Conservation (phyloP, 345 rosid species). For the Hibiscus syriacus region DNA sequence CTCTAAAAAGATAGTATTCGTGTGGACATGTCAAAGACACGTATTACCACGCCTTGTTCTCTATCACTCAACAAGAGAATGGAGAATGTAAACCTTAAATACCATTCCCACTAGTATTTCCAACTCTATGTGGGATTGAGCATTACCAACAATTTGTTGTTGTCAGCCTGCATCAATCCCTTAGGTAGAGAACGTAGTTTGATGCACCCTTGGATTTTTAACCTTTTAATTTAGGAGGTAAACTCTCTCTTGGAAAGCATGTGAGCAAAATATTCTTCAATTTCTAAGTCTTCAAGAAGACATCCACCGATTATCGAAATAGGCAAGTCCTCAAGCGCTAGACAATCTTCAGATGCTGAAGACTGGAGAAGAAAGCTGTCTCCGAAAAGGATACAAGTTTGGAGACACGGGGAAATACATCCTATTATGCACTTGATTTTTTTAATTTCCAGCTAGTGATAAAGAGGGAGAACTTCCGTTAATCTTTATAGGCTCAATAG, state of each 20-base stretch:
- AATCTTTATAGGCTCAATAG: background rate
- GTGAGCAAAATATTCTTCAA: background rate
- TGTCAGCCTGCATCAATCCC: slow-evolving; percentile 2
- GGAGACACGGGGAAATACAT: background rate
- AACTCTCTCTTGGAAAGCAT: background rate
- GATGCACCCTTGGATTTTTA: background rate
- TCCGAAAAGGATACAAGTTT: slow-evolving; percentile 10
- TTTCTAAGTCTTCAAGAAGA: slow-evolving; percentile 7
- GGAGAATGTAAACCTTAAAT: no score
- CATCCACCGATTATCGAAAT: background rate
- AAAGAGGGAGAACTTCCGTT: background rate
- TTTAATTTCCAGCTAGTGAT: background rate
- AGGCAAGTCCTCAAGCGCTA: background rate
- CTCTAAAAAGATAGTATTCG: no score
- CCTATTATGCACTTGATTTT: background rate
- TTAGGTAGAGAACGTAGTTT: background rate
- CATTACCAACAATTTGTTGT: no score
- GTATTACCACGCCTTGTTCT: no score
- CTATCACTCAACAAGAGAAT: no score
- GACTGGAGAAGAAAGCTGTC: slow-evolving; percentile 1
- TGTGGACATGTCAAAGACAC: no score
- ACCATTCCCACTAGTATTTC: no score
- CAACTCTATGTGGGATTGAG: no score
- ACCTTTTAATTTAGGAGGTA: background rate
- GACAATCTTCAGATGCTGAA: slow-evolving; percentile 2